phyloP scores from a whole-genome alignment of 176 grass and related monocot genomes.

The Cenchrus purpureus region DNA sequence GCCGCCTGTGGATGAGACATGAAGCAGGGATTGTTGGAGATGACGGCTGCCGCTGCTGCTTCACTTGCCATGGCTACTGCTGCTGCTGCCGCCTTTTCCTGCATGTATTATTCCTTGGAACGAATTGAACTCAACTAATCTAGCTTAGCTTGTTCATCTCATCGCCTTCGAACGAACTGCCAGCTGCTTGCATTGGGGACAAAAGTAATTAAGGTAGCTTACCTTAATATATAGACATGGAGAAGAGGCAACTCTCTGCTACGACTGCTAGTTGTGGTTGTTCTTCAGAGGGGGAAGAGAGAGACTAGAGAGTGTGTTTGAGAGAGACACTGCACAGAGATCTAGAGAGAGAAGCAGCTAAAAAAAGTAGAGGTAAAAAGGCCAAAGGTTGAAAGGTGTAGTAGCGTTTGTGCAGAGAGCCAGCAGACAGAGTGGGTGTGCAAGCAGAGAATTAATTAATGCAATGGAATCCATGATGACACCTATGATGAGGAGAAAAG shows the following conservation, averaged over 20 bases:
- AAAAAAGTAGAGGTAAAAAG: slow-evolving; percentile 38
- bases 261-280: background rate
- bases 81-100: slow-evolving; percentile 6
- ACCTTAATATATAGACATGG: slow-evolving; percentile 48
- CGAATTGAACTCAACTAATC: background rate
- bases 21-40: background rate
- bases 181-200: slow-evolving; percentile 24
- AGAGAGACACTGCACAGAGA: too few relatives aligned
- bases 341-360: background rate
- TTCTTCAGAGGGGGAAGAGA: background rate
- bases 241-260: background rate
- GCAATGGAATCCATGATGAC: slow-evolving; percentile 60
- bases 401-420: slow-evolving; percentile 41
- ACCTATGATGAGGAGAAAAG: slow-evolving; percentile 87
- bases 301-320: background rate
- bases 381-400: slow-evolving; percentile 55
- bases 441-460: background rate
- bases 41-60: too few relatives aligned
- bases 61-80: slow-evolving; percentile 43
- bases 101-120: background rate
- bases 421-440: background rate
- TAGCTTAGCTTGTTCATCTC: too few relatives aligned
- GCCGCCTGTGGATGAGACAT: background rate
- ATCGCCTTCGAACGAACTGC: too few relatives aligned
- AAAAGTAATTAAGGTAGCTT: slow-evolving; percentile 47